Base-by-base conservation (phyloP, 768 basidiomycete species). In the Psilocybe azurescens region DNA sequence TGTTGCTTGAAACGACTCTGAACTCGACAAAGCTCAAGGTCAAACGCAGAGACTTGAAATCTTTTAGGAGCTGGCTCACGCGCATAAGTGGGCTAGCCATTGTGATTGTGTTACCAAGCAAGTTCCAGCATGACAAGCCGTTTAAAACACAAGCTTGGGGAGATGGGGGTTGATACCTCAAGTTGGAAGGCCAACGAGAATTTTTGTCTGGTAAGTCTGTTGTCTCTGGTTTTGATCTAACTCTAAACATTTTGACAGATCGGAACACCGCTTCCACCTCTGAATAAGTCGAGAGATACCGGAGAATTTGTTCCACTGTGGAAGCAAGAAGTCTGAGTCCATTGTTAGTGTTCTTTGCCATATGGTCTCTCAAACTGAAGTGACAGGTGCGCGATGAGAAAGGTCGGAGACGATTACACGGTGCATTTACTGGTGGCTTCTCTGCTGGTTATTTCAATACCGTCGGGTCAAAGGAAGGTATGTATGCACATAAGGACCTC, bases 351-450 rank as follows among this genome's bases (percentile, higher is more conserved):
- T 30, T 16, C 36, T 58, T 41, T 51, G 33, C 39, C 56, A 50
- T 55, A 55, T 24, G 52, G 38, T 59, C 11, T 54, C 61, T 68
- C 61, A 67, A 61, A 67, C 58, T 53, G 24, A 38, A 68, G 52
- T 30, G 18, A 53, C 53, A 95, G 91, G 94, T 95, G 10, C 83
- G 91, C 67, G 96, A 99, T 78, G 96, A 99, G 76, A 88, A 97
- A 71, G 95, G 95, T 33, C 85, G 97, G 49, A 79, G 94, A 65
- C 81, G 97, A 59, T 79, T 99, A n/a, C 97, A 99, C 72, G 97
- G 97, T 3, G 97, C 97, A 3, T 99, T 99, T 78, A 98, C 96
- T 0, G 97, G 97, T 24, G 97, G 97, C 10, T 99, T 95, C 82
- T 95, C 93, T 58, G 97, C 97, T 29, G 97, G 97, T 0, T 98